Evolutionary conservation across 2,329 filamentous ascomycete species (phyloP).

Genomic region (Lasiodiplodia hormozganensis): DNA sequence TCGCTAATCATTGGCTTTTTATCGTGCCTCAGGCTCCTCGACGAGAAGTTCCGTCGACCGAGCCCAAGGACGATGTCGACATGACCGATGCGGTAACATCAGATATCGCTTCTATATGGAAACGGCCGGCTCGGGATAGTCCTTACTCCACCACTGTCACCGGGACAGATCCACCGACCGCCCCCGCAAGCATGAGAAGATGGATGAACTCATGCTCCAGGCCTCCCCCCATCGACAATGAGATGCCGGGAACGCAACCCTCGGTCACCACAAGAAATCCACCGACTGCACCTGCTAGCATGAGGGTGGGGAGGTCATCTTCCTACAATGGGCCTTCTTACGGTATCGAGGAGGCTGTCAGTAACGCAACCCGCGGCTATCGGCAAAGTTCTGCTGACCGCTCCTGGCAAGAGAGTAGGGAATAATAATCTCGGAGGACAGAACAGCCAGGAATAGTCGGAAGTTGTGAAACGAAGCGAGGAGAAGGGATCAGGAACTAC

Average conservation of each 20-base stretch:
- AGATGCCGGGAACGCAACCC: neutral
- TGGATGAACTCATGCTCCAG: neutral
- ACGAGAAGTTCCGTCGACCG: neutral
- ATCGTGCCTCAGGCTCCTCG: neutral
- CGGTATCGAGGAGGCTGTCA: neutral
- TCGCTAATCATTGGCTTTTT: conserved; percentile 2
- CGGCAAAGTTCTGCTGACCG: neutral
- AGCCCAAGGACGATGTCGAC: neutral
- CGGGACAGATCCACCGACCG: neutral
- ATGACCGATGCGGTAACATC: neutral
- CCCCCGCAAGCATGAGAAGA: neutral
- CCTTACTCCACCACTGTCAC: neutral
- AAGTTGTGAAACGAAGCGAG: too few species aligned
- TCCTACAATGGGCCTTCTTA: neutral
- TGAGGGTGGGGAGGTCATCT: neutral
- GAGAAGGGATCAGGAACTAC: too few species aligned
- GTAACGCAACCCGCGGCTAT: neutral
- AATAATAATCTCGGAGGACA: neutral
- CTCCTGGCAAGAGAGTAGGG: neutral
- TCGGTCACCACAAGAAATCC: neutral
- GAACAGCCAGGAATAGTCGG: too few species aligned
- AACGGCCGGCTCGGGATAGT: neutral
- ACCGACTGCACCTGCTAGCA: neutral
- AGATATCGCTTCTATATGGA: neutral
- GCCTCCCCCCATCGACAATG: neutral